Conservation (phyloP, 805 yeast genomes). For the Torulaspora indica region DNA sequence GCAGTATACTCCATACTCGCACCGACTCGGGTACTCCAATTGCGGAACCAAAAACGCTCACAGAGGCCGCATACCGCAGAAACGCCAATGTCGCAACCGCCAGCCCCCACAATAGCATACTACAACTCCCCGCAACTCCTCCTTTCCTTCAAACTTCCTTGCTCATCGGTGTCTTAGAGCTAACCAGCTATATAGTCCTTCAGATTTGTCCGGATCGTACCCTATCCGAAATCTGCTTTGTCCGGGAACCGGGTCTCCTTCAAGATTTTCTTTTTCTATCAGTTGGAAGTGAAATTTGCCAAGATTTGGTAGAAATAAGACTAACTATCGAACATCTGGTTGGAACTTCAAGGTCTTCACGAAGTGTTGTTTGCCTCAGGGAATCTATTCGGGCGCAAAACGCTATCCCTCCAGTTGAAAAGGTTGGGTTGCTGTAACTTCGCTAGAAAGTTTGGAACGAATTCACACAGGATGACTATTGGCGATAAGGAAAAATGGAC, state of each 20-base stretch:
- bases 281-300: conserved; percentile 1
- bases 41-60: conserved; percentile 3
- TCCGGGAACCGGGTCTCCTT: conserved; percentile 2
- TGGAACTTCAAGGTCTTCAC: background rate
- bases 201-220: conserved; percentile 2
- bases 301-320: conserved; percentile 1
- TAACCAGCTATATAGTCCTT: background rate
- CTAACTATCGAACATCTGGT: background rate
- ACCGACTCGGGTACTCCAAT: conserved; percentile 12
- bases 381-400: conserved; percentile 2
- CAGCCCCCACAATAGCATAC: conserved; percentile 1
- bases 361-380: background rate
- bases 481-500: conserved; percentile 45
- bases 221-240: conserved; percentile 2
- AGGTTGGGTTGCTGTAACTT: conserved; percentile 5
- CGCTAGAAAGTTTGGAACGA: conserved; percentile 11
- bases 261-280: background rate
- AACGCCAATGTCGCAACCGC: background rate
- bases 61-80: background rate
- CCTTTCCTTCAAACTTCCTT: too few species aligned
- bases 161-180: background rate
- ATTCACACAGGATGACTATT: conserved; percentile 24
- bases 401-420: conserved; percentile 6
- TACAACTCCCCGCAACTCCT: background rate
- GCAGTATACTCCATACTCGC: conserved; percentile 17